phyloP scores from a whole-genome alignment of 192 early-diverging fungal genomes.

The Umbelopsis ramanniana region DNA sequence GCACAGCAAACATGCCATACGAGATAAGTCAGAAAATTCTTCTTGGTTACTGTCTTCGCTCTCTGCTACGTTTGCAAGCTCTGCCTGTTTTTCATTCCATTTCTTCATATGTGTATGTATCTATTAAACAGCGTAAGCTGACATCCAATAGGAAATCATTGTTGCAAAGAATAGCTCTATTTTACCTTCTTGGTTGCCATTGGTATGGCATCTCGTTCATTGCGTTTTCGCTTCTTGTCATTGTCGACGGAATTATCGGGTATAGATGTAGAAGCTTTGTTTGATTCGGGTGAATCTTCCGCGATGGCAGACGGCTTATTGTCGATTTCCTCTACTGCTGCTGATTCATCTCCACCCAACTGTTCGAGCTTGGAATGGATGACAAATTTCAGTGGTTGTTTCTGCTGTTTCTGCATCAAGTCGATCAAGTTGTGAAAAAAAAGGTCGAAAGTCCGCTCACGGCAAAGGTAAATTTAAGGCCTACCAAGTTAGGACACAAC shows the following conservation, averaged over 20 bases:
- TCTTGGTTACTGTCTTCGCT: neutral
- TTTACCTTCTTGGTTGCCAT: constrained; percentile 11
- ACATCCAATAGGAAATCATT: neutral
- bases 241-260: neutral
- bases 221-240: constrained; percentile 12
- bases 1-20: constrained; percentile 63
- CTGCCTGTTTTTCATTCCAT: constrained; percentile 32
- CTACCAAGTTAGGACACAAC: neutral
- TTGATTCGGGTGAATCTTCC: neutral
- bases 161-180: neutral
- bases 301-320: neutral
- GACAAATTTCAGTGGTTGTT: constrained; percentile 9
- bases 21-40: constrained; percentile 37
- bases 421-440: neutral
- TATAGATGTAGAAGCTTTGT: neutral
- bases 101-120: constrained; percentile 30
- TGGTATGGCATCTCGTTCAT: constrained; percentile 3
- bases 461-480: neutral
- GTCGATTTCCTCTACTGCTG: neutral
- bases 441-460: neutral
- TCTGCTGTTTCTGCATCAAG: constrained; percentile 21
- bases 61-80: neutral
- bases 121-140: neutral
- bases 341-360: neutral
- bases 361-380: constrained; percentile 1